Percentiles rank a stretch among this genome's conserved stretches.
Conservation (phyloP, 257 asterid species). For the Haberlea rhodopensis region DNA sequence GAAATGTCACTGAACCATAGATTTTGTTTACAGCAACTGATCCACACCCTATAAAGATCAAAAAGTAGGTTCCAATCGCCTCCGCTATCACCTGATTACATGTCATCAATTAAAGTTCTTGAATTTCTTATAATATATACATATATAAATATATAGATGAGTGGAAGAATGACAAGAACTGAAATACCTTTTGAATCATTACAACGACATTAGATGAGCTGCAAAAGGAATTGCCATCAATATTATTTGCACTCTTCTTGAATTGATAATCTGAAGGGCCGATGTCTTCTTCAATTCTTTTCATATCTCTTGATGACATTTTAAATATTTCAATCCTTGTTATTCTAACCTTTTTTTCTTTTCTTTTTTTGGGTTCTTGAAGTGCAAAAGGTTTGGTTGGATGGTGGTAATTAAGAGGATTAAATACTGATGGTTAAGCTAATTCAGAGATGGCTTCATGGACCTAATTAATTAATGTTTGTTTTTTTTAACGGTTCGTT, state of each 20-base stretch:
- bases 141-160: background rate
- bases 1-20: constrained; percentile 52
- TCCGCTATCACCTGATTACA: constrained; percentile 50
- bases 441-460: constrained; percentile 34
- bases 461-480: constrained; percentile 24
- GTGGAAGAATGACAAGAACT: background rate
- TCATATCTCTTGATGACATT: constrained; percentile 44
- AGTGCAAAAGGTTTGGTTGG: constrained; percentile 1
- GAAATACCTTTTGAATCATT: constrained; percentile 48
- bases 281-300: constrained; percentile 45
- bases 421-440: constrained; percentile 47
- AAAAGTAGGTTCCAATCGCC: constrained; percentile 58
- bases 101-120: background rate
- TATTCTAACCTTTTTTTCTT: background rate
- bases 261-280: constrained; percentile 13
- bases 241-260: constrained; percentile 19
- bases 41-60: constrained; percentile 64
- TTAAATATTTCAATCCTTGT: background rate
- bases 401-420: constrained; percentile 22
- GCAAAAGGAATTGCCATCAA: constrained; percentile 35
- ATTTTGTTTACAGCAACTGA: constrained; percentile 57
- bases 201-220: constrained; percentile 41
- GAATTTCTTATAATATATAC: background rate
- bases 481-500: constrained; percentile 14
- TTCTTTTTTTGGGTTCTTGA: constrained; percentile 3